These are phyloP conservation scores for Apiotrichum montevideense DNA, from an alignment of 1,284 basidiomycete species.

Conservation along the genomic window DNA sequence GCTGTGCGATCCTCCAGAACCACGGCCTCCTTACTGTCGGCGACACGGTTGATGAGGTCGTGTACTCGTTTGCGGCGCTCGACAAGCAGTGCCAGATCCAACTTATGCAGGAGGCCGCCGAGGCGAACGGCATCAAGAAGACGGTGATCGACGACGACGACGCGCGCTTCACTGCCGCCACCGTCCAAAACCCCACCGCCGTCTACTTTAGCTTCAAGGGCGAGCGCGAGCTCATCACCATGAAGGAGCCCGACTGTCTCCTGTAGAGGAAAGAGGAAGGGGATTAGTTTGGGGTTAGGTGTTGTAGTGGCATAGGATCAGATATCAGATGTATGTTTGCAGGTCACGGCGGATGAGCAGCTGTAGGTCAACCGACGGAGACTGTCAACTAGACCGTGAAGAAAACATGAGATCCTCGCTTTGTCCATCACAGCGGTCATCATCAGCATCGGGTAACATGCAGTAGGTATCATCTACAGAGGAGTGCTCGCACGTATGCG, in stretches of 20 bases:
- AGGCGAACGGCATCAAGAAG: constrained; percentile 36
- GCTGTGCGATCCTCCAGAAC: constrained; percentile 52
- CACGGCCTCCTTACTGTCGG: constrained; percentile 57
- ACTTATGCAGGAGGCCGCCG: constrained; percentile 43
- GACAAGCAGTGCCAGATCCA: constrained; percentile 45
- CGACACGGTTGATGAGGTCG: constrained; percentile 36
- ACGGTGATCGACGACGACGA: constrained; percentile 35
- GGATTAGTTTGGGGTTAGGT: too few relatives aligned
- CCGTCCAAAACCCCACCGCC: constrained; percentile 24
- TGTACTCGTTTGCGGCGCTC: constrained; percentile 38
- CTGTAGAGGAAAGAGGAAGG: background rate
- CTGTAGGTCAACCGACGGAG: too few relatives aligned
- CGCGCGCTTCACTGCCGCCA: constrained; percentile 42
- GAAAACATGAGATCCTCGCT: too few relatives aligned
- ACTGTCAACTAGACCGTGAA: too few relatives aligned
- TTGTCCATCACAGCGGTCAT: too few relatives aligned
- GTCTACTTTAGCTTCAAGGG: constrained; percentile 10
- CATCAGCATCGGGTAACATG: too few relatives aligned
- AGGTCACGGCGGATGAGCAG: too few relatives aligned
- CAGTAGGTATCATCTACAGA: too few relatives aligned
- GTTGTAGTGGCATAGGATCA: too few relatives aligned
- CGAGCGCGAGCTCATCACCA: constrained; percentile 8
- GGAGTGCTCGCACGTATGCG: too few relatives aligned
- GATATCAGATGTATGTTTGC: too few relatives aligned
- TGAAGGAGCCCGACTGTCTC: constrained; percentile 6